These are phyloP conservation scores for Cutaneotrichosporon curvatum DNA, from an alignment of 1,284 basidiomycete genomes.

Conservation along the genomic window DNA sequence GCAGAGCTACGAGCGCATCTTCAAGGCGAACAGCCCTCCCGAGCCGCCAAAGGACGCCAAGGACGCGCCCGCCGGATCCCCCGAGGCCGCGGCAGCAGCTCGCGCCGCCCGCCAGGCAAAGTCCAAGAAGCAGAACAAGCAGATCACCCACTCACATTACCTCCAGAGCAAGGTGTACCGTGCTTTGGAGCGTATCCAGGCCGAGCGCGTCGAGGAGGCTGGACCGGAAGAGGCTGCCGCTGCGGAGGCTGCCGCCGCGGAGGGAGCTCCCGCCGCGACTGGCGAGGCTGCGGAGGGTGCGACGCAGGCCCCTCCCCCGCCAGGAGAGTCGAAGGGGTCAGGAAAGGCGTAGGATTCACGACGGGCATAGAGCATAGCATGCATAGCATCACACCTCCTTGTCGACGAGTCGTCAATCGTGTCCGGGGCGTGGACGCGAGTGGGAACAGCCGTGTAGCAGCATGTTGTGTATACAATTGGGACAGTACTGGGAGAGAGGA, in stretches of 20 bases:
- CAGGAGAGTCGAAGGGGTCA: neutral
- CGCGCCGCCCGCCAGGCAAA: constrained; percentile 6
- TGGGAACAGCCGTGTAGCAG: too few species aligned
- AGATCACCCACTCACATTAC: constrained; percentile 67
- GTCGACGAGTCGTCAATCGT: too few species aligned
- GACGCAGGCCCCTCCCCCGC: neutral
- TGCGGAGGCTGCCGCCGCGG: constrained; percentile 12
- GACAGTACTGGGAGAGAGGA: too few species aligned
- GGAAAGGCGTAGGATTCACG: neutral
- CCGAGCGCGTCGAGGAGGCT: constrained; percentile 27
- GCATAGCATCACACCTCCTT: neutral
- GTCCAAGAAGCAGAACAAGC: constrained; percentile 31
- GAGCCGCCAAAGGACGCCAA: constrained; percentile 51
- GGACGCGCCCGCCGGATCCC: constrained; percentile 52
- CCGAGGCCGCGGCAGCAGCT: constrained; percentile 13
- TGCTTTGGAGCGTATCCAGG: constrained; percentile 76
- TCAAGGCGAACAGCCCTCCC: constrained; percentile 74
- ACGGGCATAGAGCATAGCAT: neutral
- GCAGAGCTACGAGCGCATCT: constrained; percentile 90
- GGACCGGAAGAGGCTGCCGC: constrained; percentile 17
- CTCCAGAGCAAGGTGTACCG: constrained; percentile 94
- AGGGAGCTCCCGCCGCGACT: constrained; percentile 14
- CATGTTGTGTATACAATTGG: too few species aligned
- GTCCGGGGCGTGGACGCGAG: too few species aligned
- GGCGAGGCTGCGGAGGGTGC: constrained; percentile 10